phyloP scores from a whole-genome alignment of 2,329 filamentous ascomycete species.

The Dothiorella sarmentorum region DNA sequence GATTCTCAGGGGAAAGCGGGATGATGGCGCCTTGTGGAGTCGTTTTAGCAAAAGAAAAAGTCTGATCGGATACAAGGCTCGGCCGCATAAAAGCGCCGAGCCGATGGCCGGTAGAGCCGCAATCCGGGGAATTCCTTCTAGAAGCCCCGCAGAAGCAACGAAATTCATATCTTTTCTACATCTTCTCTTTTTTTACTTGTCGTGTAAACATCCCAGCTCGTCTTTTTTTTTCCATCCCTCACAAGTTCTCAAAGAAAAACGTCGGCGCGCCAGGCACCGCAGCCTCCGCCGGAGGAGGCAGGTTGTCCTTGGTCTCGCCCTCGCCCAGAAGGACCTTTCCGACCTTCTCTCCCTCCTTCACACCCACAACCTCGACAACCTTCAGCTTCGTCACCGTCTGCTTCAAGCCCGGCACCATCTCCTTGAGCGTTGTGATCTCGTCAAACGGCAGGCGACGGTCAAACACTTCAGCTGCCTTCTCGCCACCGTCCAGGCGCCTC shows the following conservation, averaged over 20 bases:
- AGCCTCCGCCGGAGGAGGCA: constrained; percentile 62
- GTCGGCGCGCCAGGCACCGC: constrained; percentile 80
- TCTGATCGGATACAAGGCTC: neutral
- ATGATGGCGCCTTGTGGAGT: neutral
- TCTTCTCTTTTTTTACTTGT: neutral
- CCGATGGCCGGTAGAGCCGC: neutral
- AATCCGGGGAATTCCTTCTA: too few species aligned
- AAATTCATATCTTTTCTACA: constrained; percentile 2
- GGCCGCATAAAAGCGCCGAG: neutral
- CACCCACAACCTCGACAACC: constrained; percentile 67
- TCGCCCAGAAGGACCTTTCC: constrained; percentile 55
- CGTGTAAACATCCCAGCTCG: too few species aligned
- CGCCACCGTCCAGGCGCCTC: constrained; percentile 67
- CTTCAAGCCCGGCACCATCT: constrained; percentile 78
- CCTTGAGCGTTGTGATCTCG: constrained; percentile 68
- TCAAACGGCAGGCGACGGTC: constrained; percentile 84
- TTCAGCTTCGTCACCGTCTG: constrained; percentile 67
- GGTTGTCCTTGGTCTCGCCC: constrained; percentile 56
- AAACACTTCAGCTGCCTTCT: constrained; percentile 68
- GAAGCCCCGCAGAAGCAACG: too few species aligned
- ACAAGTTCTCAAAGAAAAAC: constrained; percentile 82
- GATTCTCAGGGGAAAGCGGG: neutral
- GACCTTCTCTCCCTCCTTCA: constrained; percentile 67
- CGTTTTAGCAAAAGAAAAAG: neutral
- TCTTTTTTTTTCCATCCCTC: neutral